Evolutionary conservation across 2,329 filamentous ascomycete genomes (phyloP).

Genomic region (Fusarium sp.): DNA sequence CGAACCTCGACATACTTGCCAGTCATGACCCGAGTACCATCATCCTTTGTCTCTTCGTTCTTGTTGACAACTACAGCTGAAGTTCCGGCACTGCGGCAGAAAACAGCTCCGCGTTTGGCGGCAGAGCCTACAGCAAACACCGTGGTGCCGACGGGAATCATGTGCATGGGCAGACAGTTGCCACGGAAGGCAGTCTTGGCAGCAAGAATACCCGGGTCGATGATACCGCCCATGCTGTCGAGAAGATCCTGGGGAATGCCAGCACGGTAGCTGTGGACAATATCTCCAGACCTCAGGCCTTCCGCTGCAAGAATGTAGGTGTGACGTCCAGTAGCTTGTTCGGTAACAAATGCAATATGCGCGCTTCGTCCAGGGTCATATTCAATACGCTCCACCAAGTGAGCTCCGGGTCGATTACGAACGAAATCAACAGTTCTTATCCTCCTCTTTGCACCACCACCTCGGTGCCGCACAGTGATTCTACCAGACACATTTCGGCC

Average conservation of each 20-base stretch:
- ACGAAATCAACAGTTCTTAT: slow-evolving; percentile 93
- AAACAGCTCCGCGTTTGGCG: slow-evolving; percentile 78
- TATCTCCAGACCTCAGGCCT: slow-evolving; percentile 89
- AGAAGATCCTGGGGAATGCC: slow-evolving; percentile 90
- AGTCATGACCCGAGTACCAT: slow-evolving; percentile 68
- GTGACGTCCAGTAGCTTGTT: slow-evolving; percentile 76
- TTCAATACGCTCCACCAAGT: slow-evolving; percentile 92
- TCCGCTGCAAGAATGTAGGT: slow-evolving; percentile 97
- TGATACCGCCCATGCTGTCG: slow-evolving; percentile 87
- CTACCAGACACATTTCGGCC: slow-evolving; percentile 88
- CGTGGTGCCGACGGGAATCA: slow-evolving; percentile 93
- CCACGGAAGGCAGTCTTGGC: slow-evolving; percentile 93
- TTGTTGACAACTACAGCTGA: slow-evolving; percentile 90
- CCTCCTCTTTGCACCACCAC: slow-evolving; percentile 89
- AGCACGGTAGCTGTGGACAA: slow-evolving; percentile 88
- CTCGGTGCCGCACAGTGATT: slow-evolving; percentile 89
- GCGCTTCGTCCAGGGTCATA: slow-evolving; percentile 94
- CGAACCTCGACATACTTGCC: slow-evolving; percentile 84
- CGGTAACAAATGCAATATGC: slow-evolving; percentile 87
- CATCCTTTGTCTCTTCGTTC: slow-evolving; percentile 75
- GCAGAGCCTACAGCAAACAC: slow-evolving; percentile 89
- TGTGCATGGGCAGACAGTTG: slow-evolving; percentile 93
- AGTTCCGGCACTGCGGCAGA: slow-evolving; percentile 94
- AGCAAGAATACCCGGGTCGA: slow-evolving; percentile 95
- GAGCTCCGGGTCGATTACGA: slow-evolving; percentile 79